These are phyloP conservation scores for Saccharum officinarum DNA, from an alignment of 176 grass and related monocot genomes.

Conservation along the genomic window DNA sequence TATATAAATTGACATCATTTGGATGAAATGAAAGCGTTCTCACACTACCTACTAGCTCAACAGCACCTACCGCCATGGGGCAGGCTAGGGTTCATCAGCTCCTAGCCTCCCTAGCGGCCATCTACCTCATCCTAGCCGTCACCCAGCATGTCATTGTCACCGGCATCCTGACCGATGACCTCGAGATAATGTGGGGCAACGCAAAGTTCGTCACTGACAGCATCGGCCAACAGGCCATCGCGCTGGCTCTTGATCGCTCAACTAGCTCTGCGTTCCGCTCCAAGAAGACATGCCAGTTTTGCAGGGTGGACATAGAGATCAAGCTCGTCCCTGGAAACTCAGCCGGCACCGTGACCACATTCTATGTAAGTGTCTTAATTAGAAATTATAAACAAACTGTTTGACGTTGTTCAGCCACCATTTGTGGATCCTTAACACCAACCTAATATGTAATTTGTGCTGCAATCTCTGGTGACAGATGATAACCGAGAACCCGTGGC, in stretches of 20 bases:
- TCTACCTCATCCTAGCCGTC: slow-evolving; percentile 6
- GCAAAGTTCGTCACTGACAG: neutral
- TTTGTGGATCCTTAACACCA: slow-evolving; percentile 35
- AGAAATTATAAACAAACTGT: neutral
- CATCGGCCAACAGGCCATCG: slow-evolving; percentile 33
- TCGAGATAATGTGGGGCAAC: slow-evolving; percentile 51
- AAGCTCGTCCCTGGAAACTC: slow-evolving; percentile 64
- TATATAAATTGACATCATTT: slow-evolving; percentile 27
- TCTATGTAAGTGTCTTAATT: slow-evolving; percentile 57
- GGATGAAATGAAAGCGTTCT: neutral
- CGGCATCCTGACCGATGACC: slow-evolving; percentile 22
- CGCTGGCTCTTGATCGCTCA: slow-evolving; percentile 41
- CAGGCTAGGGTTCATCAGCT: slow-evolving; percentile 47
- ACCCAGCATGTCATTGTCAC: slow-evolving; percentile 32
- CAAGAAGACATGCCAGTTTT: slow-evolving; percentile 50
- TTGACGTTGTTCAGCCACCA: neutral
- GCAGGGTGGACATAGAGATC: slow-evolving; percentile 61
- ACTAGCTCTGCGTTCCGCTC: slow-evolving; percentile 47
- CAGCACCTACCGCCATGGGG: slow-evolving; percentile 44
- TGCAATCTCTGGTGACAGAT: slow-evolving; percentile 29
- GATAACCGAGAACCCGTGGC: slow-evolving; percentile 35
- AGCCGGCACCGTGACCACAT: slow-evolving; percentile 64
- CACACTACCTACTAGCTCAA: neutral
- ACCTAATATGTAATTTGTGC: slow-evolving; percentile 21
- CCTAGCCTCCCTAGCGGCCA: slow-evolving; percentile 46